Evolutionary conservation across 371 early-diverging fungal species (phyloP).

Genomic region (Lichtheimia corymbifera): DNA sequence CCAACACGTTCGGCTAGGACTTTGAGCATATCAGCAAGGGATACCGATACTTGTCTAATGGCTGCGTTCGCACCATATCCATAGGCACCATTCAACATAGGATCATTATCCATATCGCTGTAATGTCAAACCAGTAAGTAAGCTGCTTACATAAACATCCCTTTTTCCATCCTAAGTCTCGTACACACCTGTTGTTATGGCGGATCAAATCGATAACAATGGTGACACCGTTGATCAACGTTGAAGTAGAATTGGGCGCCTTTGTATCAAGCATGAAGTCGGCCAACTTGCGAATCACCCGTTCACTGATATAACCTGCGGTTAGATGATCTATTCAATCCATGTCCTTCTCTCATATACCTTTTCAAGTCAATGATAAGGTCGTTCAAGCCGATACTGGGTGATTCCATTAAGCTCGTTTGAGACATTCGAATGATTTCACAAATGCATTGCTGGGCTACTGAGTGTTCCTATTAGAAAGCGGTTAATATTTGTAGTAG

Average conservation of each 20-base stretch:
- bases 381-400: slow-evolving; percentile 70
- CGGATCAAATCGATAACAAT: slow-evolving; percentile 96
- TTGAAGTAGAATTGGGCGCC: slow-evolving; percentile 79
- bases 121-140: not conserved
- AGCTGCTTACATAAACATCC: not conserved
- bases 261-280: slow-evolving; percentile 83
- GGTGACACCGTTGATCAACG: slow-evolving; percentile 87
- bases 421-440: slow-evolving; percentile 91
- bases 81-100: slow-evolving; percentile 24
- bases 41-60: slow-evolving; percentile 35
- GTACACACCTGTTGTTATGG: slow-evolving; percentile 72
- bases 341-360: slow-evolving; percentile 25
- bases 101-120: slow-evolving; percentile 40
- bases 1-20: slow-evolving; percentile 73
- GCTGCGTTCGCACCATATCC: slow-evolving; percentile 25
- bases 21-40: slow-evolving; percentile 73
- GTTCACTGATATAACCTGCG: slow-evolving; percentile 43
- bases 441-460: slow-evolving; percentile 86
- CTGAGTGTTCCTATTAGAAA: slow-evolving; percentile 71
- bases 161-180: not conserved
- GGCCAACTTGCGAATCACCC: slow-evolving; percentile 69
- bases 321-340: not conserved
- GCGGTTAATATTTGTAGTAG: not conserved
- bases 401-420: slow-evolving; percentile 68
- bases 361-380: slow-evolving; percentile 80